Evolutionary conservation across 768 basidiomycete species (phyloP), one percentile per base, ranked within the genome.

Genomic region (Mycena kentingensis): DNA sequence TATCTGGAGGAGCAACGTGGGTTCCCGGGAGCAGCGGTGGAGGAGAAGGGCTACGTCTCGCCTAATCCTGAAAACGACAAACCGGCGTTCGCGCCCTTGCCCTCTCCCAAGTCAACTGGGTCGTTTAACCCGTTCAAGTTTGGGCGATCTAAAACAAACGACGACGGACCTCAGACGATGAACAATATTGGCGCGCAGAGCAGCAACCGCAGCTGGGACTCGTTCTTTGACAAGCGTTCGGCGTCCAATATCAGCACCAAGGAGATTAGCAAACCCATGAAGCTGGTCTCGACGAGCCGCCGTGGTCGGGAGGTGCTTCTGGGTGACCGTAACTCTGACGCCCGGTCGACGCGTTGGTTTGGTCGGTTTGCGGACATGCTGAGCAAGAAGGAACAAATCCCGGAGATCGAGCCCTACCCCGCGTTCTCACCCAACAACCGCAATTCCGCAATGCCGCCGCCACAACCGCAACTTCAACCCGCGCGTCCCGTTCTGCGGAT

Each of bases 1-100:
- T 87, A 80, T 75, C 70, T 75, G 62, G 68, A 63, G 44, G 78
- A 82, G 60, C 81, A 83, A 63, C 73, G 79, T 19, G 47, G 46
- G 22, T 36, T 51, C 16, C 52, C 58, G 4, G n/a, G 46, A 44
- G 68, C 69, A 1, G 79, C 74, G 25, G 68, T 81, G 25, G 74
- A 79, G 46, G 77, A 70, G 24, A 67, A 81, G 29, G 66, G 24
- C 62, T 74, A 31, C 67, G 74, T n/a, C n/a, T n/a, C n/a, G n/a
- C n/a, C n/a, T n/a, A n/a, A n/a, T 73, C 70, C 60, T 60, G 66
- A 19, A 27, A 34, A 21, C 57, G 46, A n/a, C 31, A 49, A 27
- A 29, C 48, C 47, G 12, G 29, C 50, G 19, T 57, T 60, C 31
- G 47, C 51, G 8, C 51, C 54, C 24, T 50, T 50, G 19, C 52